Evolutionary conservation across 2,329 filamentous ascomycete genomes (phyloP).

Genomic region (Monosporascus ibericus): DNA sequence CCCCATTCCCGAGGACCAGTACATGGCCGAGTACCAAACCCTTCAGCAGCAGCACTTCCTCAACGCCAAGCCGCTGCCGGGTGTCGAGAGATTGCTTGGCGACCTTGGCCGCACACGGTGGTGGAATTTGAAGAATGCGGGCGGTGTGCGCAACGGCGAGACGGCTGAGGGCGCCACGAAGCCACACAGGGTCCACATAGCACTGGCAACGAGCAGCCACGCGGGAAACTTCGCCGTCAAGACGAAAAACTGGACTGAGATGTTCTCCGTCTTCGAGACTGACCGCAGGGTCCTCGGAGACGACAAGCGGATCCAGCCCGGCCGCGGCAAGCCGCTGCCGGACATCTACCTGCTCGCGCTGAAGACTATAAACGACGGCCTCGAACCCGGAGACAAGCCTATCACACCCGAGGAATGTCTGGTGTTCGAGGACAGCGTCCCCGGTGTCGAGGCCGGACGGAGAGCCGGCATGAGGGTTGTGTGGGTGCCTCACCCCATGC

Average conservation of each 20-base stretch:
- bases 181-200: constrained; percentile 60
- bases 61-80: constrained; percentile 67
- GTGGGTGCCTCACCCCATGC: constrained; percentile 80
- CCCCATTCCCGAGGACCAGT: constrained; percentile 67
- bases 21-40: constrained; percentile 50
- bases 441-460: constrained; percentile 83
- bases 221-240: constrained; percentile 70
- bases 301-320: constrained; percentile 67
- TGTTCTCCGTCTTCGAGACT: constrained; percentile 60
- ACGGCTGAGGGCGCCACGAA: constrained; percentile 17
- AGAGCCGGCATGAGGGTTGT: constrained; percentile 91
- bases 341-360: constrained; percentile 92
- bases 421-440: constrained; percentile 93
- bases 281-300: constrained; percentile 79
- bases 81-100: constrained; percentile 62
- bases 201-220: constrained; percentile 78
- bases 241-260: constrained; percentile 52
- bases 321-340: constrained; percentile 87
- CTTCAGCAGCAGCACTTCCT: constrained; percentile 72
- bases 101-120: constrained; percentile 49
- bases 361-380: constrained; percentile 71
- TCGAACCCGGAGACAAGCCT: constrained; percentile 54
- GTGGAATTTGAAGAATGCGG: constrained; percentile 34
- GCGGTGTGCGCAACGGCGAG: constrained; percentile 15
- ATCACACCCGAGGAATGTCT: constrained; percentile 83